These are phyloP conservation scores for Buxus sempervirens DNA, from an alignment of 164 flowering plant genomes.

Conservation along the genomic window DNA sequence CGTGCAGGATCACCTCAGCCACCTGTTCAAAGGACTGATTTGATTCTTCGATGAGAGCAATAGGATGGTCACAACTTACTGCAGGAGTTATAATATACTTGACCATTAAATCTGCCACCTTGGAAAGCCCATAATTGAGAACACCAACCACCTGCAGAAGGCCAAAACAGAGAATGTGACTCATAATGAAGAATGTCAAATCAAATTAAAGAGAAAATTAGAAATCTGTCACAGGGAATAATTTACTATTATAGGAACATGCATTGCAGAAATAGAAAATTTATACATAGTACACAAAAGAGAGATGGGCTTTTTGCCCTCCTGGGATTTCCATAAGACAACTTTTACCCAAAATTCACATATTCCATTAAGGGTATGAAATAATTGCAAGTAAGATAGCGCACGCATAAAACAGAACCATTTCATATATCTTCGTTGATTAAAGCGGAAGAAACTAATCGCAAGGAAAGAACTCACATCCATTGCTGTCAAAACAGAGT, in stretches of 20 bases:
- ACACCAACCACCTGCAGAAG: constrained; percentile 59
- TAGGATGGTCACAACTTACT: constrained; percentile 29
- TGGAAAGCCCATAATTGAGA: constrained; percentile 82
- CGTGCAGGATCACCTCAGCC: constrained; percentile 38
- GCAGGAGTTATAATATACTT: constrained; percentile 64
- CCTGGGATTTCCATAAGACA: too few relatives aligned
- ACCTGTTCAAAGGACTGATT: constrained; percentile 26
- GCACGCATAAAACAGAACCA: neutral
- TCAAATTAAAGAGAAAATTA: neutral
- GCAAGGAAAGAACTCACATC: constrained; percentile 44
- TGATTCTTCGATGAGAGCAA: constrained; percentile 46
- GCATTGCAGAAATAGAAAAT: too few relatives aligned
- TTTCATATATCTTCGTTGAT: neutral
- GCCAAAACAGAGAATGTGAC: constrained; percentile 5
- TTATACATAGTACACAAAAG: too few relatives aligned
- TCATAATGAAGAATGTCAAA: neutral
- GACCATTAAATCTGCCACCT: constrained; percentile 69
- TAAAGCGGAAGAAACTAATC: neutral
- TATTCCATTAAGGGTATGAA: too few relatives aligned
- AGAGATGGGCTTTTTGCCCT: too few relatives aligned
- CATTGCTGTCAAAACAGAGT: constrained; percentile 69
- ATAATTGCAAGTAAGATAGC: too few relatives aligned
- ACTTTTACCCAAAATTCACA: too few relatives aligned
- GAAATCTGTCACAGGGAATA: neutral
- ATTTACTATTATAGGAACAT: neutral